Base-by-base conservation (phyloP, 371 early-diverging fungal species). In the Blastocladiella emersonii region DNA sequence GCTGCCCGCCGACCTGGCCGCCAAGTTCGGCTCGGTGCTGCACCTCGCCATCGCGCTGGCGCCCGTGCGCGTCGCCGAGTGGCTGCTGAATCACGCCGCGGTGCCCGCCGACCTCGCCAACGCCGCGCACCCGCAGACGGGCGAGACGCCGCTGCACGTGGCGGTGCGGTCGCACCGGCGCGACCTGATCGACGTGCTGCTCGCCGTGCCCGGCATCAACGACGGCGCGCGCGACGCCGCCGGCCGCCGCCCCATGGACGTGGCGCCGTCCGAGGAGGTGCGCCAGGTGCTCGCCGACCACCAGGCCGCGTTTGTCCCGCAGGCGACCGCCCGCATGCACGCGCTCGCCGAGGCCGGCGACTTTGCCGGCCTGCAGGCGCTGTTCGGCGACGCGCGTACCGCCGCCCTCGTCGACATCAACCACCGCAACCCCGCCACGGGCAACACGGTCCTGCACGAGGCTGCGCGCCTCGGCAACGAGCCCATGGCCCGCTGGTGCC, bases 361-460 rank as follows among this genome's bases (percentile, higher is more conserved):
- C 68, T 56, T 57, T 66, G 63, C 51, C 25, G 55, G 61, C 23
- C 56, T 82, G 68, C 61, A 74, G 62, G 67, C 67, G 23, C 69
- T 80, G 43, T 74, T 77, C 65, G 64, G 66, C 45, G 71, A 75
- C 43, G 73, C 74, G 19, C 72, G 78, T 15, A 75, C 71, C 3
- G 65, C 71, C 1, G 68, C 71, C 53, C 71, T 78, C 37, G 65
- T 88, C 48, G 82, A 85, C 64, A 80, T 86, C 69, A 85, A 84
- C 59, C 79, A 78, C 34, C 74, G 79, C 63, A 78, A 87, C 66
- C 65, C 77, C 3, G 72, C 69, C 7, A 76, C 74, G 10, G 85
- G 84, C 53, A 71, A 76, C 0, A 84, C 85, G 25, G 64, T 87
- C 19, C 65, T 89, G 65, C 88, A 90, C 65, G 63, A 80, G 60